Evolutionary conservation across 345 rosid species (phyloP), one percentile per base, ranked within the genome.

Genomic region (Brassica nigra): DNA sequence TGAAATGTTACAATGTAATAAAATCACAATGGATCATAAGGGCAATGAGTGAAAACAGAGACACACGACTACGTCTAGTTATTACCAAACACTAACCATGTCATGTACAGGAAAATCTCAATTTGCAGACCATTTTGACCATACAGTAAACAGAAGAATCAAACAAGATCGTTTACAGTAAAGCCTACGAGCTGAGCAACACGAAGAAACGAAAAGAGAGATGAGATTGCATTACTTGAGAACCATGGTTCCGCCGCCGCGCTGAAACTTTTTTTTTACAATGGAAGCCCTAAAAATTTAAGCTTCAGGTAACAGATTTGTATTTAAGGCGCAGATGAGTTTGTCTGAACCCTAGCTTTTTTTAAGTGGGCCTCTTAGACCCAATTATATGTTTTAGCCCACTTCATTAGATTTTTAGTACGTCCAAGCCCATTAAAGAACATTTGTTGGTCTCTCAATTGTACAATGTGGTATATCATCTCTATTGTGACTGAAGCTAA

Each of bases 201-300:
- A 68, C 5, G 70, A 30, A 49, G 49, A 15, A 36, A 39, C 34
- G 77, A 11, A 14, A 36, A 15, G 49, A 59, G 49, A 63, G 37
- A 61, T 16, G 65, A 63, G 81, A 55, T 6, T 18, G 72, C 34
- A 54, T 70, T 82, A 85, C 87, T 85, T 85, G 82, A 82, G 83
- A 82, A 85, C 87, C 87, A 85, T 85, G 73, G 84, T 78, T 81
- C 78, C 80, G 78, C 82, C 75, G 77, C 82, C 75, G 77, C 77
- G 75, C 74, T 76, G 16, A 68, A 0, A 52, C 75, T 67, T 62
- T 73, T 14, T 15, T 18, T 73, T 20, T n/a, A 44, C 20, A 73
- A 27, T 73, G 9, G 28, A 68, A 34, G 55, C 75, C 78, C 71
- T 79, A 62, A 52, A 74, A 79, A 0, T 4, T 62, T 29, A 0